Conservation (phyloP, 192 early-diverging fungal genomes). For the Entophlyctis helioformis region DNA sequence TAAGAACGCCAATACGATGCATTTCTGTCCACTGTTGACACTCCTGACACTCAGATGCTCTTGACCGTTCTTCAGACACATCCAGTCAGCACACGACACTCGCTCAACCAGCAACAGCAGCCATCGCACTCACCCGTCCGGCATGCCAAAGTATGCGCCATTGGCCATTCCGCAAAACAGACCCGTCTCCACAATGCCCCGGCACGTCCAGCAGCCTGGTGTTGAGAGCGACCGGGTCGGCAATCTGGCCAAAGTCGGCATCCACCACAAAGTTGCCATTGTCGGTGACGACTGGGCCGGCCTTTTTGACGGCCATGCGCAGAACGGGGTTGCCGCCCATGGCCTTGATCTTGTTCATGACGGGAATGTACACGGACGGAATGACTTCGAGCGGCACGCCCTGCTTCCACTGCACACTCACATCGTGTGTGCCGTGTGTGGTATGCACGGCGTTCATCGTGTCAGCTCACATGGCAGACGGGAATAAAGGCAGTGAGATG, state of each 20-base stretch:
- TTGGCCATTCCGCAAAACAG: constrained; percentile 80
- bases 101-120: too few relatives aligned
- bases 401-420: constrained; percentile 67
- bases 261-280: constrained; percentile 90
- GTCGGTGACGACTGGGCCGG: constrained; percentile 88
- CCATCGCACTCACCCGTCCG: constrained; percentile 56
- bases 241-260: constrained; percentile 66
- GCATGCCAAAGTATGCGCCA: constrained; percentile 73
- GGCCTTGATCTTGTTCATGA: constrained; percentile 25
- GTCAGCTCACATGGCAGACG: background rate
- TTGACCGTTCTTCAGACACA: too few relatives aligned
- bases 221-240: constrained; percentile 43
- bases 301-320: constrained; percentile 77
- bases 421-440: too few relatives aligned
- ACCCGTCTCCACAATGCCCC: constrained; percentile 87
- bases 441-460: background rate
- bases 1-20: too few relatives aligned
- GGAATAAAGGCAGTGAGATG: background rate
- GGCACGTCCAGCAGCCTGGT: constrained; percentile 56
- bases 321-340: constrained; percentile 44
- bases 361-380: constrained; percentile 66
- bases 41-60: too few relatives aligned
- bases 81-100: too few relatives aligned
- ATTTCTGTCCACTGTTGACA: too few relatives aligned
- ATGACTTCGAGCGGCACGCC: constrained; percentile 88